Evolutionary conservation across 768 basidiomycete species (phyloP), one percentile per base, ranked within the genome.

Genomic region (Leucosporidium scottii): DNA sequence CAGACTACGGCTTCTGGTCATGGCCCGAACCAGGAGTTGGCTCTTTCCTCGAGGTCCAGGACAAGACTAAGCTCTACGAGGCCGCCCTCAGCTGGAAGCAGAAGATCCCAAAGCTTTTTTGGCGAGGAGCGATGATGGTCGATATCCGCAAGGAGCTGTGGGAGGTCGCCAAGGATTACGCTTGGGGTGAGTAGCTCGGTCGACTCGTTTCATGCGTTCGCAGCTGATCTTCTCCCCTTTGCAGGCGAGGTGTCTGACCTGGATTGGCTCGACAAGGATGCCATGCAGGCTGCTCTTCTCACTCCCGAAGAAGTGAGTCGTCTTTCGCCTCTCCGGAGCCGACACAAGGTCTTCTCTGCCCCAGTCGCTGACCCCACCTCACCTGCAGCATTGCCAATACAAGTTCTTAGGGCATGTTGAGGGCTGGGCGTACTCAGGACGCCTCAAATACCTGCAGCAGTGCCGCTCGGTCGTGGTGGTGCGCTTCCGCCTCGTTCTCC

Each of bases 371-470:
- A 44, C 13, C 39, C 15, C 15, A 34, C 39, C 39, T 44, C 39
- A 17, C 15, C 39, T 17, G 36, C 65, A 72, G 23, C 71, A 72
- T 39, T 74, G 73, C 64, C 51, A 68, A 27, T 67, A 68, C 59
- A 66, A 68, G 64, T 74, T 60, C 58, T 61, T 72, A n/a, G 73
- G 58, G 2, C 65, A 66, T 47, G 65, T 59, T 6, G 73, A 74
- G 47, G 73, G 68, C 21, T 36, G 25, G 28, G 66, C 66, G 5
- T 67, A 69, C 64, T 47, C 51, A 5, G 71, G 73, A 7, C 65
- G 73, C 0, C 68, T 74, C 44, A 74, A 74, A 44, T 44, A 44
- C 50, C 23, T 25, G 27, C n/a, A 60, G 27, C 64, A 68, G 34
- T 71, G 70, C 27, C 59, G 66, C 3, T 68, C 66, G 48, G 70